phyloP scores from a whole-genome alignment of 2,329 filamentous ascomycete genomes.

The Leptographium flavum region DNA sequence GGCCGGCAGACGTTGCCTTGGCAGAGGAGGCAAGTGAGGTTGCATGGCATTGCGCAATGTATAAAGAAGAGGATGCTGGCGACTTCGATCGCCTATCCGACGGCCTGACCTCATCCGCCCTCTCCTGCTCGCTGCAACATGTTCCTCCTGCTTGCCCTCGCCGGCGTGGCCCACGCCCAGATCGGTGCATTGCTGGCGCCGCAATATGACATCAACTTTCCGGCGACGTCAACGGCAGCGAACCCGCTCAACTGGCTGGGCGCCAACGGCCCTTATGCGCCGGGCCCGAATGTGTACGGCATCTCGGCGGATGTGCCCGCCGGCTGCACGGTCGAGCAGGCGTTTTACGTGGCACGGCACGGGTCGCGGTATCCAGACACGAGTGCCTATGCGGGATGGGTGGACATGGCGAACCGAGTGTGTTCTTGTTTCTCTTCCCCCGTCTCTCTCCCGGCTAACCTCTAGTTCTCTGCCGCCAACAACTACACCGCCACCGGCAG shows the following conservation, averaged over 20 bases:
- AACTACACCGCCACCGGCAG: constrained; percentile 35
- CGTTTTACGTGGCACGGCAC: constrained; percentile 44
- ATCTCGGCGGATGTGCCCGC: constrained; percentile 40
- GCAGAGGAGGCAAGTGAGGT: no score
- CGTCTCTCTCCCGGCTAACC: background rate
- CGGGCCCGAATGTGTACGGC: constrained; percentile 35
- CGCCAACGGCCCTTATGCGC: constrained; percentile 37
- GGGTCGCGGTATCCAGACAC: constrained; percentile 48
- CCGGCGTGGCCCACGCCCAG: constrained; percentile 14
- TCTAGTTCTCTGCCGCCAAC: constrained; percentile 35
- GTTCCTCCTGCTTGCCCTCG: constrained; percentile 7
- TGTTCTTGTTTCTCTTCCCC: constrained; percentile 6
- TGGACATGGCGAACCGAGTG: constrained; percentile 28
- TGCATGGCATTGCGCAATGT: no score
- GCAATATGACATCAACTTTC: constrained; percentile 12
- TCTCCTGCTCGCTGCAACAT: background rate
- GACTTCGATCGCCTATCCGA: no score
- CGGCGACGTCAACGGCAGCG: constrained; percentile 11
- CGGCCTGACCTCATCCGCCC: background rate
- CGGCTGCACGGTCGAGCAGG: constrained; percentile 44
- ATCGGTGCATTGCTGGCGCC: constrained; percentile 1
- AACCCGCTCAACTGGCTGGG: constrained; percentile 32
- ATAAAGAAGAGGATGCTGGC: no score
- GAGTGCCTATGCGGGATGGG: constrained; percentile 45
- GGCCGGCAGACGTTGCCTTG: background rate